Percentiles rank a stretch among this genome's conserved stretches.
Conservation (phyloP, 2,329 filamentous ascomycete species). For the Aspergillus eucalypticola region DNA sequence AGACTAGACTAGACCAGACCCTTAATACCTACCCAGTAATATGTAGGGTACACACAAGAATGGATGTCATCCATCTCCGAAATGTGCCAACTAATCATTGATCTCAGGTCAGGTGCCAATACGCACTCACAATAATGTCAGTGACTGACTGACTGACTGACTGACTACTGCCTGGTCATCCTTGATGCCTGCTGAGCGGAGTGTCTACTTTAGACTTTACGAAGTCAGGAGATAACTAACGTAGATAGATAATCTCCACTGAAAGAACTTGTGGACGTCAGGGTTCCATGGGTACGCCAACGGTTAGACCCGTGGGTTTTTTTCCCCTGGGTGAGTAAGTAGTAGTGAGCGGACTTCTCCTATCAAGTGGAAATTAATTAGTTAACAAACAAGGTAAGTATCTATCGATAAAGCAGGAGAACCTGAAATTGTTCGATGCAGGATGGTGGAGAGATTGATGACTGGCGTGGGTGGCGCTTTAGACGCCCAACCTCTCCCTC, state of each 20-base stretch:
- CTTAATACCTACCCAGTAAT: no score
- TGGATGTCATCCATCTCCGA: not conserved
- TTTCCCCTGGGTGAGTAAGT: not conserved
- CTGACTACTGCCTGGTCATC: not conserved
- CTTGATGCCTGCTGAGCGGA: not conserved
- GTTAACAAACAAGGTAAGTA: no score
- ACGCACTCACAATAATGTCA: no score
- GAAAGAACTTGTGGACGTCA: not conserved
- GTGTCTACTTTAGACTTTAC: not conserved
- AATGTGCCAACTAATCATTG: not conserved
- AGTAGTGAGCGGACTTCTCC: no score
- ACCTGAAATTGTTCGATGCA: no score
- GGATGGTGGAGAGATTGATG: not conserved
- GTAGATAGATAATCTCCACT: not conserved
- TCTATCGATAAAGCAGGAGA: no score
- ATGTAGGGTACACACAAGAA: not conserved
- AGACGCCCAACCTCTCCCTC: not conserved
- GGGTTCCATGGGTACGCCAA: not conserved
- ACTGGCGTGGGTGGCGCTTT: not conserved
- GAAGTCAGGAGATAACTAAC: not conserved
- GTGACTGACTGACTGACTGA: no score
- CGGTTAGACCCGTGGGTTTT: conserved; percentile 3
- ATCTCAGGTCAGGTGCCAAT: not conserved
- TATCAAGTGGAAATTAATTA: no score
- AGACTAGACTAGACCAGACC: no score